These are phyloP conservation scores for Betula pendula DNA, from an alignment of 306 rosid genomes.

Conservation along the genomic window DNA sequence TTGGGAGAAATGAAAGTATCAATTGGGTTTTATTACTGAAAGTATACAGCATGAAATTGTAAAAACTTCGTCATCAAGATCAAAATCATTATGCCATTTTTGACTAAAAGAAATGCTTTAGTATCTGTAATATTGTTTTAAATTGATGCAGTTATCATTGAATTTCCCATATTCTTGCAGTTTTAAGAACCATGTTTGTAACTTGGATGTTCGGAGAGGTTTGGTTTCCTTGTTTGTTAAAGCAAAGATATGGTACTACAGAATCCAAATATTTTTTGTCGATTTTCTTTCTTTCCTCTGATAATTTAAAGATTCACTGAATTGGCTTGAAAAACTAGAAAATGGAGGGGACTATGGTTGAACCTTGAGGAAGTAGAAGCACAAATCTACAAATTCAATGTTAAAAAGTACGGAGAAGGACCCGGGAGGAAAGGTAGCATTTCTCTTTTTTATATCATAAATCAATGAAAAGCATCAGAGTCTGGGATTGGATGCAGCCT, in stretches of 20 bases:
- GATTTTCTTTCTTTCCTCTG: no score
- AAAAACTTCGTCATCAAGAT: not conserved
- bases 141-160: not conserved
- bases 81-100: not conserved
- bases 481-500: no score
- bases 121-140: not conserved
- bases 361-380: no score
- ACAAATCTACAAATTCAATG: no score
- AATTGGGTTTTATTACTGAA: not conserved
- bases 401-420: no score
- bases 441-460: no score
- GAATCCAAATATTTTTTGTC: no score
- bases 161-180: not conserved
- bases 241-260: not conserved
- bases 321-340: no score
- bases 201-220: not conserved
- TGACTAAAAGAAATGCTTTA: not conserved
- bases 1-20: conserved; percentile 4
- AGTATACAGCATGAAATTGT: not conserved
- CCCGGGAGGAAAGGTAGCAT: no score
- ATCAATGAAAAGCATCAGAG: no score
- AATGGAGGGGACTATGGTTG: no score
- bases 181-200: not conserved
- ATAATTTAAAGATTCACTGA: no score
- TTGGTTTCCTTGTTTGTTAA: not conserved